A percentile compares a stretch with the other conserved stretches of the same genome.
phyloP scores from a whole-genome alignment of 345 rosid species.

The Diplotaxis tenuifolia region DNA sequence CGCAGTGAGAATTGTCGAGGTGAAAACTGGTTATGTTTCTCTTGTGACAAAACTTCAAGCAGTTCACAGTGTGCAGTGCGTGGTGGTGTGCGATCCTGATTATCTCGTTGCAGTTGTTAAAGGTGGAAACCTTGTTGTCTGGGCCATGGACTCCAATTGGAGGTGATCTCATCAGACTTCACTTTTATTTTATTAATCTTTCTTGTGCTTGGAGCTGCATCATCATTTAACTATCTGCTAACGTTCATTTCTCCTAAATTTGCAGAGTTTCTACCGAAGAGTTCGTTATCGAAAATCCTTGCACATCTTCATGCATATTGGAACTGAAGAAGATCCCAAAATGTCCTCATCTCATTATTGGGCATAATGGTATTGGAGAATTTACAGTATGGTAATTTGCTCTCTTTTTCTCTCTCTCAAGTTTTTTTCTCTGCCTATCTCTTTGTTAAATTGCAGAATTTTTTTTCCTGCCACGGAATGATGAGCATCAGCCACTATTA shows the following conservation, averaged over 20 bases:
- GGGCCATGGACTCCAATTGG: conserved; percentile 83
- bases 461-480: background rate
- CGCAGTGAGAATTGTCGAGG: conserved; percentile 61
- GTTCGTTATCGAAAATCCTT: conserved; percentile 45
- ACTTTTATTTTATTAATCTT: conserved; percentile 3
- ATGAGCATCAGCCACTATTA: conserved; percentile 9
- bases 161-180: conserved; percentile 47
- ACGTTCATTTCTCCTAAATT: conserved; percentile 30
- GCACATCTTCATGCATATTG: conserved; percentile 51
- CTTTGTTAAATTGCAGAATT: background rate
- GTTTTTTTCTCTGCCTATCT: background rate
- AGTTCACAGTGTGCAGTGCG: conserved; percentile 48
- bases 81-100: conserved; percentile 64
- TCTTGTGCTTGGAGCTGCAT: conserved; percentile 22
- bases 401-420: conserved; percentile 7
- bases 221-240: conserved; percentile 17
- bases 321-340: conserved; percentile 74
- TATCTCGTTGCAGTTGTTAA: conserved; percentile 63
- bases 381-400: conserved; percentile 75
- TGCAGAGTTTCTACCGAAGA: conserved; percentile 62
- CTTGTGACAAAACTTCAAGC: conserved; percentile 58
- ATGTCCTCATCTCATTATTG: conserved; percentile 57
- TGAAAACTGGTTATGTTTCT: conserved; percentile 68
- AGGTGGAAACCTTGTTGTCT: conserved; percentile 66
- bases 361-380: conserved; percentile 75